Percentiles rank a stretch among this genome's conserved stretches.
Conservation (phyloP, 306 rosid genomes). For the Acmispon strigosus region DNA sequence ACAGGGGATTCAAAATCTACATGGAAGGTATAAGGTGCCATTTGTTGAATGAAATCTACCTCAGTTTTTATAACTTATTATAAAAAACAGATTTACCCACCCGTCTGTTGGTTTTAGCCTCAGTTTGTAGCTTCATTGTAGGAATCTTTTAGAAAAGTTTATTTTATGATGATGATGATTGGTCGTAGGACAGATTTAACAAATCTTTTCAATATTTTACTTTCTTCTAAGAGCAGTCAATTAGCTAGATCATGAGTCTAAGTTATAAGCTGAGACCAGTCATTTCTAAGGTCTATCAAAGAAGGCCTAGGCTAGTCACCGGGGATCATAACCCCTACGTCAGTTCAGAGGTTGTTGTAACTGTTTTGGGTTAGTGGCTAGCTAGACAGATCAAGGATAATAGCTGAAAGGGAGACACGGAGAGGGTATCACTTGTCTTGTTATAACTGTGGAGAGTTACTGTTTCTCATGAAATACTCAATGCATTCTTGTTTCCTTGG, state of each 20-base stretch:
- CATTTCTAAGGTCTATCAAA: too few species aligned
- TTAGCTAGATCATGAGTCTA: not conserved
- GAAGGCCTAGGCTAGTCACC: too few species aligned
- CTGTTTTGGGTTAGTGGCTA: too few species aligned
- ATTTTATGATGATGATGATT: conserved; percentile 13
- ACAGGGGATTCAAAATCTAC: conserved; percentile 93
- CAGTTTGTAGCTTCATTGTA: conserved; percentile 8
- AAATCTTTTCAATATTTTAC: not conserved
- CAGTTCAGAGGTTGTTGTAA: too few species aligned
- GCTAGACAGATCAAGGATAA: too few species aligned
- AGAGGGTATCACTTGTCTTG: too few species aligned
- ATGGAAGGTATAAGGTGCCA: conserved; percentile 75
- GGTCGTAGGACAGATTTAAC: not conserved
- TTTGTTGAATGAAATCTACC: conserved; percentile 6
- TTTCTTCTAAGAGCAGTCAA: not conserved
- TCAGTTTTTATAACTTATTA: not conserved
- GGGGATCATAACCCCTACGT: too few species aligned
- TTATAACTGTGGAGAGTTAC: too few species aligned
- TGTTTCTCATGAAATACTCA: too few species aligned
- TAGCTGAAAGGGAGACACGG: too few species aligned
- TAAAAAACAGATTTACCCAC: not conserved
- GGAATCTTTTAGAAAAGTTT: not conserved
- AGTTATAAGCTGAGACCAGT: too few species aligned
- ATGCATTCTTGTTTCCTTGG: too few species aligned
- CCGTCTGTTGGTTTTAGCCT: conserved; percentile 9